A percentile compares a stretch with the other conserved stretches of the same genome.
phyloP scores from a whole-genome alignment of 2,329 filamentous ascomycete species.

The Cladophialophora chaetospira region DNA sequence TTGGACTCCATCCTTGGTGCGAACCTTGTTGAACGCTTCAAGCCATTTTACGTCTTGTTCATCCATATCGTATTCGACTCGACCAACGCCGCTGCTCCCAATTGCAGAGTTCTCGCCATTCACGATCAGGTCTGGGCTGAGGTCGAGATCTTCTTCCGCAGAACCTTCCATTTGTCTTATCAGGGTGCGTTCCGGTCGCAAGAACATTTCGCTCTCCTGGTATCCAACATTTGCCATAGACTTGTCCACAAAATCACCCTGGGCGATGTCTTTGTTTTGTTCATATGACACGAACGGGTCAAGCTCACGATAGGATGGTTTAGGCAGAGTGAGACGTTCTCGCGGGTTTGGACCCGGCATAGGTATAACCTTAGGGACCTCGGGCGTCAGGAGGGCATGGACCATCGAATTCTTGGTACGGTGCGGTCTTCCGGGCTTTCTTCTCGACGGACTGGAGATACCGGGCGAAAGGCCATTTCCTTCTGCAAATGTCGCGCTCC shows the following conservation, averaged over 20 bases:
- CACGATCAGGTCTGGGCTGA: constrained; percentile 55
- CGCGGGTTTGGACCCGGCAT: constrained; percentile 53
- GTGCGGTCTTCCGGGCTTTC: constrained; percentile 66
- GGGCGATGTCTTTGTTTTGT: constrained; percentile 73
- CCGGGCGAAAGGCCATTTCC: constrained; percentile 85
- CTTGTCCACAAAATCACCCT: constrained; percentile 90
- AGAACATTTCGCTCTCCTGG: constrained; percentile 88
- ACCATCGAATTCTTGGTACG: constrained; percentile 64
- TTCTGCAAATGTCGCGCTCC: constrained; percentile 10
- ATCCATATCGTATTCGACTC: constrained; percentile 99
- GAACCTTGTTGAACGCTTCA: constrained; percentile 75
- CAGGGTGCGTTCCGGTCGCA: constrained; percentile 72
- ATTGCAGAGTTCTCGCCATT: constrained; percentile 62
- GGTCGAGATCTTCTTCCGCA: constrained; percentile 65
- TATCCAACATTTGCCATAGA: constrained; percentile 96
- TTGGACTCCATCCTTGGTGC: constrained; percentile 73
- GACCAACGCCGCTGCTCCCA: constrained; percentile 62
- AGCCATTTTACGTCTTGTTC: constrained; percentile 98
- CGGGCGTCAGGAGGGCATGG: constrained; percentile 60
- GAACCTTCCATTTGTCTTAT: constrained; percentile 64
- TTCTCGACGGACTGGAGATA: constrained; percentile 70
- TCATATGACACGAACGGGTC: constrained; percentile 60
- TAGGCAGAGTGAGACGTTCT: constrained; percentile 52
- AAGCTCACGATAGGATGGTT: constrained; percentile 49
- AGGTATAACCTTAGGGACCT: constrained; percentile 54